Evolutionary conservation across 371 early-diverging fungal genomes (phyloP).

Genomic region (Syncephalastrum sp.): DNA sequence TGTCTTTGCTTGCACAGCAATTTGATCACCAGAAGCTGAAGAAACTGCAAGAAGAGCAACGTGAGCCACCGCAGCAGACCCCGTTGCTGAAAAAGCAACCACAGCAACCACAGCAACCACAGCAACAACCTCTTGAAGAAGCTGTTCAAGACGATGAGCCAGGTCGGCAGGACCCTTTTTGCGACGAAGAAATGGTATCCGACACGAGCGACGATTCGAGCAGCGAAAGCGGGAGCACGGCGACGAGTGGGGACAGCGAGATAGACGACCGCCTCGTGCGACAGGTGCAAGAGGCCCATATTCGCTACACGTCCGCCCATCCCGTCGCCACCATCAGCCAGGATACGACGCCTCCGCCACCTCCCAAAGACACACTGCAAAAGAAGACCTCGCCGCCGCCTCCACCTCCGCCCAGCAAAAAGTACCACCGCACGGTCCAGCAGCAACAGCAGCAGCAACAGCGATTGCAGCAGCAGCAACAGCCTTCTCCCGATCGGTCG

Average conservation of each 20-base stretch:
- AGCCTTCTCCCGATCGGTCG: neutral
- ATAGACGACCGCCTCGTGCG: constrained; percentile 11
- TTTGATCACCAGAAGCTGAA: constrained; percentile 10
- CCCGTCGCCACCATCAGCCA: neutral
- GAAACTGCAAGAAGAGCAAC: too few relatives aligned
- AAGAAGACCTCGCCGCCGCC: constrained; percentile 31
- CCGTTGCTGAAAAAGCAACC: neutral
- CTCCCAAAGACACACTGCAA: constrained; percentile 10
- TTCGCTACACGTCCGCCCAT: constrained; percentile 3
- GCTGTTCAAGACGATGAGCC: too few relatives aligned
- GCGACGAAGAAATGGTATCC: constrained; percentile 18
- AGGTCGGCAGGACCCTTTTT: constrained; percentile 17
- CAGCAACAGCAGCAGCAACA: constrained; percentile 9
- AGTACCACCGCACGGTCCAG: constrained; percentile 33
- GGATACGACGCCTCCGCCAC: constrained; percentile 7
- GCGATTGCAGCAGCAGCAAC: constrained; percentile 1
- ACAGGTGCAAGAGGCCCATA: neutral
- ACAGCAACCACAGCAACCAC: too few relatives aligned
- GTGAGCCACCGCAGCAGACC: neutral
- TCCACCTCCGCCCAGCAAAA: constrained; percentile 42
- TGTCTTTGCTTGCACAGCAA: constrained; percentile 18
- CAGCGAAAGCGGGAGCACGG: neutral
- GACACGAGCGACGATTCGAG: constrained; percentile 8
- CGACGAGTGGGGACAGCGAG: constrained; percentile 8
- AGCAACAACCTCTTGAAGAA: too few relatives aligned